Percentiles rank a stretch among this genome's conserved stretches.
Conservation (phyloP, 495 filamentous ascomycete genomes). For the Aspergillus leporis region DNA sequence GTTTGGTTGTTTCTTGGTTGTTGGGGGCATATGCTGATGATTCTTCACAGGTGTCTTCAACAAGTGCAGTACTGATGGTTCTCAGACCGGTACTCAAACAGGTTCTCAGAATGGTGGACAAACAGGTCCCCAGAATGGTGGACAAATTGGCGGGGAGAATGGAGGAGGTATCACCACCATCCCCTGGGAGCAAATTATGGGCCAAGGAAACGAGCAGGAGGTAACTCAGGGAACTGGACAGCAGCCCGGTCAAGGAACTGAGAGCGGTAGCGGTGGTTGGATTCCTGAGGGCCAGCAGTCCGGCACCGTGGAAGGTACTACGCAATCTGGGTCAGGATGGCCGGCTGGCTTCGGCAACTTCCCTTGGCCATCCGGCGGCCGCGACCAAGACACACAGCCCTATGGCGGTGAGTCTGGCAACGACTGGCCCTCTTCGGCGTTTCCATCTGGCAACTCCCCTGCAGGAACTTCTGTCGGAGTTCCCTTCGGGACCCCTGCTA, state of each 20-base stretch:
- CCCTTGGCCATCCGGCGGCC: neutral
- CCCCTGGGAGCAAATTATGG: neutral
- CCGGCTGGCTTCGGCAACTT: neutral
- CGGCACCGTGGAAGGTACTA: neutral
- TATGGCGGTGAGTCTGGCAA: neutral
- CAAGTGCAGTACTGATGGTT: neutral
- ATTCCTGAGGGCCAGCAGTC: neutral
- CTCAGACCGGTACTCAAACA: neutral
- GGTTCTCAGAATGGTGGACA: neutral
- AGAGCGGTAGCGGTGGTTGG: neutral
- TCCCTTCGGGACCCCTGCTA: neutral
- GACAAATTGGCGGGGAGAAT: neutral
- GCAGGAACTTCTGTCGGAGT: neutral
- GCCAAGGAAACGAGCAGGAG: neutral
- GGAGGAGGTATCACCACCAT: neutral
- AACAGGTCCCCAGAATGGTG: neutral
- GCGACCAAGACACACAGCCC: neutral
- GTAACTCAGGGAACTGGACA: neutral
- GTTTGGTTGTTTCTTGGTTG: neutral
- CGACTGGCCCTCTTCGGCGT: neutral
- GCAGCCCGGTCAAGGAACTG: neutral
- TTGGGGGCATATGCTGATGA: neutral
- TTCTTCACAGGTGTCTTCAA: neutral
- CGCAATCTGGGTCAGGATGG: neutral
- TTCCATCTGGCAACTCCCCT: slow-evolving; percentile 9